Evolutionary conservation across 2,329 filamentous ascomycete genomes (phyloP).

Genomic region (Aureobasidium sp.): DNA sequence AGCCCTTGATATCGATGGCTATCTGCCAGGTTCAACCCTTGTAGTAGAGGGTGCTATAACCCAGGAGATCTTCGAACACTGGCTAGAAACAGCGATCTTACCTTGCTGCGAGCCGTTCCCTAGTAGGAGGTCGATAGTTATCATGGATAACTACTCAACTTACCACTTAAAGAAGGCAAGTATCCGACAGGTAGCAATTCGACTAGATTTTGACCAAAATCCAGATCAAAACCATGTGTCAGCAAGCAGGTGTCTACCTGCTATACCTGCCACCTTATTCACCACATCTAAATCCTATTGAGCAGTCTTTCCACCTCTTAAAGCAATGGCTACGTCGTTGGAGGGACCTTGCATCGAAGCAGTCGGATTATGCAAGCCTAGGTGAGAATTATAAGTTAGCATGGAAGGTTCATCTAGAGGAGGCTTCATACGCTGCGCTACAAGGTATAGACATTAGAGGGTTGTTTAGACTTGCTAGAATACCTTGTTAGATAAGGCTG

Average conservation of each 20-base stretch:
- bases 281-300: background rate
- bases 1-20: constrained; percentile 1
- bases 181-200: background rate
- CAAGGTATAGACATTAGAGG: background rate
- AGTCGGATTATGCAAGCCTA: background rate
- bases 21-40: background rate
- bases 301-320: background rate
- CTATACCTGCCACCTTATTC: background rate
- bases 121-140: background rate
- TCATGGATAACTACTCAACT: constrained; percentile 1
- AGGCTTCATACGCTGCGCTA: background rate
- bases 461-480: background rate
- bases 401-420: background rate
- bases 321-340: background rate
- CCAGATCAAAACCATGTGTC: background rate
- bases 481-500: background rate
- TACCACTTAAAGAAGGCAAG: background rate
- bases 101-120: background rate
- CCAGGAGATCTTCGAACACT: constrained; percentile 6
- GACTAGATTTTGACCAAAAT: background rate
- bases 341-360: background rate
- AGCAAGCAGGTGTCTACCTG: background rate
- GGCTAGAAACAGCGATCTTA: background rate
- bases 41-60: background rate
- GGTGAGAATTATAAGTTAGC: background rate